Conservation (phyloP, 2,329 filamentous ascomycete species). For the Keithomyces neogunnii region DNA sequence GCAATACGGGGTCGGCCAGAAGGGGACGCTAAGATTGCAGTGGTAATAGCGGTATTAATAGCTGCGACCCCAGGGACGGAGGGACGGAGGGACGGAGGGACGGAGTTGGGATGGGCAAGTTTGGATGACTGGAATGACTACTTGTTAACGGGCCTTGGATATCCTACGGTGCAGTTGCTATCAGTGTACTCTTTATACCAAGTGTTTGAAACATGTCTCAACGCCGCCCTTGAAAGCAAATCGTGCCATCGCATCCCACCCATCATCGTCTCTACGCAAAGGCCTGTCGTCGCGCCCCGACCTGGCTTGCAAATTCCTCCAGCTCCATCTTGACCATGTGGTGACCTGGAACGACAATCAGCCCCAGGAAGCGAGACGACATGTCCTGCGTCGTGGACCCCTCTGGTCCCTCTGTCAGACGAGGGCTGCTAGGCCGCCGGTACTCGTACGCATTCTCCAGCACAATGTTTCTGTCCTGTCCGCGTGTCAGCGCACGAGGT, state of each 20-base stretch:
- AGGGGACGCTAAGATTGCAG: not conserved
- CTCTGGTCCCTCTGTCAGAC: constrained; percentile 22
- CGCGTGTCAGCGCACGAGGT: no score
- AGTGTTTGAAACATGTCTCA: constrained; percentile 2
- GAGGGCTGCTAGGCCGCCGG: constrained; percentile 52
- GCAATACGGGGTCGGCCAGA: not conserved
- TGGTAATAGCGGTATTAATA: constrained; percentile 8
- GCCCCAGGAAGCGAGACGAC: constrained; percentile 76
- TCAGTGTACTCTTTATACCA: constrained; percentile 20
- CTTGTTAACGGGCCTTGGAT: constrained; percentile 12
- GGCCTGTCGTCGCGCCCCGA: constrained; percentile 16
- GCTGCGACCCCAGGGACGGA: constrained; percentile 16
- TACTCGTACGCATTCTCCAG: constrained; percentile 85
- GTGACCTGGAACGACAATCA: constrained; percentile 82
- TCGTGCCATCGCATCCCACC: not conserved
- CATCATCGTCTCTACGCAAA: no score
- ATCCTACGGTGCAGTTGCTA: constrained; percentile 15
- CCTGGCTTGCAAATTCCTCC: constrained; percentile 61
- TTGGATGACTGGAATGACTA: constrained; percentile 2
- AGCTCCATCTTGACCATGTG: constrained; percentile 84
- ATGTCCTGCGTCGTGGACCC: constrained; percentile 56
- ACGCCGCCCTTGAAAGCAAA: not conserved
- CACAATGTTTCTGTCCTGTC: constrained; percentile 79
- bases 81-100: constrained; percentile 18
- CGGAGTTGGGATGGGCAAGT: constrained; percentile 16